Evolutionary conservation across 1,284 basidiomycete genomes (phyloP), one percentile per base, ranked within the genome.

Genomic region (Sporisorium reilianum): DNA sequence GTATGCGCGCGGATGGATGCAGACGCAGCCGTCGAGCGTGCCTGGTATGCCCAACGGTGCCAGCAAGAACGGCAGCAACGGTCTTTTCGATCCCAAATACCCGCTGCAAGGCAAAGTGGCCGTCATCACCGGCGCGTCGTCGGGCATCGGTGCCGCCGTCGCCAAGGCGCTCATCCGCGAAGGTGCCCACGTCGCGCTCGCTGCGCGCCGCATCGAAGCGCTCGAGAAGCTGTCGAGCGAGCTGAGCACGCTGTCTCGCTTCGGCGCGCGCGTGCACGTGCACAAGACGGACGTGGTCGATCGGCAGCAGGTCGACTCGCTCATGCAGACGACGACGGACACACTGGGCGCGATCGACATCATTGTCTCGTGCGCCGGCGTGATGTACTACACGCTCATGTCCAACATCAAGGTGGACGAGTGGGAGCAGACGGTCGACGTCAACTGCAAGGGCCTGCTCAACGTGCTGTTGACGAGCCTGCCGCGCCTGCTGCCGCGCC

Each of bases 101-200:
- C 77, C 75, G 18, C 65, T 83, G 3, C 55, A 60, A 20, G 82
- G 82, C 55, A 82, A 82, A 53, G 84, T 83, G n/a, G 85, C 84
- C 23, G 64, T 86, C 44, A 64, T 86, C 64, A 86, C 85, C 20
- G 85, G 85, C 30, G 85, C 85, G 26, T 85, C 85, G 7, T 82
- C 83, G 9, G 85, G 85, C 32, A 86, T 86, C 63, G 85, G 85
- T 14, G 85, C 83, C 11, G 83, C 85, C 1, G 83, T 84, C 10
- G 71, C 80, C 68, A 71, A 73, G 57, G 64, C 74, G 36, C 57
- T 75, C 49, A 53, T 73, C 36, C 45, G 70, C 22, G 50, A 79
- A 66, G 69, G 82, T 51, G 53, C 78, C 45, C 60, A 78, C 56
- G 75, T 79, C 49, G 42, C 72, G 51, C 48, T 79, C 50, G 61